phyloP scores from a whole-genome alignment of 257 asterid genomes.

The Nicotiana obtusifolia region DNA sequence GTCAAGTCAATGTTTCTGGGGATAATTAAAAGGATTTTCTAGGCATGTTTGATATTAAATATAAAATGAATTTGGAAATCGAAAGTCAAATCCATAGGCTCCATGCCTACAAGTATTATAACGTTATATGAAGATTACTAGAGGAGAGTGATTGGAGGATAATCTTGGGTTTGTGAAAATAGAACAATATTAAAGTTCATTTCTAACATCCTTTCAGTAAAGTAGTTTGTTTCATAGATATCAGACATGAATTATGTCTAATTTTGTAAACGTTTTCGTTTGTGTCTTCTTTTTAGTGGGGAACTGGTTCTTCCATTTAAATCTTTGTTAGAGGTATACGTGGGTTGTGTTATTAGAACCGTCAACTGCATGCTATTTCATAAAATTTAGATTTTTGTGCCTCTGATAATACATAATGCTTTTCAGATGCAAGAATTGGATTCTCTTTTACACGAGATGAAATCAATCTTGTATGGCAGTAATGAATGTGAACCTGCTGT shows the following conservation, averaged over 20 bases:
- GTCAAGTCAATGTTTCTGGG: no score
- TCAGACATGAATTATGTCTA: background rate
- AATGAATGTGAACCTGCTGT: slow-evolving; percentile 64
- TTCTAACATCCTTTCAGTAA: background rate
- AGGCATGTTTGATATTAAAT: background rate
- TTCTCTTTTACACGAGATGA: slow-evolving; percentile 49
- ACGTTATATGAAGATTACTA: background rate
- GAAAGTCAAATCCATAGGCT: background rate
- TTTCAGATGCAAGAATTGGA: slow-evolving; percentile 62
- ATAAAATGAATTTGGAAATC: background rate
- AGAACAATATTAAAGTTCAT: background rate
- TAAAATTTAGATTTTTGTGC: background rate
- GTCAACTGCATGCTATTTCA: background rate
- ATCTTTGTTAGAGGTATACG: background rate
- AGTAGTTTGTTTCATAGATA: background rate
- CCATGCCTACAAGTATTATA: background rate
- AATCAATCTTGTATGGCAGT: slow-evolving; percentile 62
- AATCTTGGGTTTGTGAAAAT: background rate
- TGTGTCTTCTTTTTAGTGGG: background rate
- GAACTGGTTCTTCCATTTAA: background rate
- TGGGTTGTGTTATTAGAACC: background rate
- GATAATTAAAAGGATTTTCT: background rate
- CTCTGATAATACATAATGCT: background rate
- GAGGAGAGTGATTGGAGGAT: background rate
- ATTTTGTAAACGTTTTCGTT: background rate